phyloP scores from a whole-genome alignment of 495 filamentous ascomycete species.

The Neurospora terricola region DNA sequence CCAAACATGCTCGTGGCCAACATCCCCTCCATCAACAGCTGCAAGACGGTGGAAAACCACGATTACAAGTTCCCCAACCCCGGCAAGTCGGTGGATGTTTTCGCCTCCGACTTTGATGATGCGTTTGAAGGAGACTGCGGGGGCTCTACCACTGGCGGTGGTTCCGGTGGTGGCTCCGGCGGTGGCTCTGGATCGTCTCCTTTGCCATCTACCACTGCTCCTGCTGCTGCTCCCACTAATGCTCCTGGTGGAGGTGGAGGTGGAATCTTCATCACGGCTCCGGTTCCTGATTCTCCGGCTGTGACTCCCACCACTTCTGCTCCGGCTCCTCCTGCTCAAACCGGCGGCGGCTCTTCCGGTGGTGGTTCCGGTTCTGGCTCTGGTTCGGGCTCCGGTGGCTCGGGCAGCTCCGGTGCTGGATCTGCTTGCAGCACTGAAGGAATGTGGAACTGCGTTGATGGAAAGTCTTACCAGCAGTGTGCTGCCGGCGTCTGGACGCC shows the following conservation, averaged over 20 bases:
- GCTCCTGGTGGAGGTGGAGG: slow-evolving; percentile 38
- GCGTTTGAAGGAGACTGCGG: no score
- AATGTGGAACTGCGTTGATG: slow-evolving; percentile 35
- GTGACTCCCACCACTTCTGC: slow-evolving; percentile 1
- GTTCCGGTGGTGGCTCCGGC: not conserved
- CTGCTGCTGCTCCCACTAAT: slow-evolving; percentile 3
- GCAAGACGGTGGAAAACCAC: slow-evolving; percentile 34
- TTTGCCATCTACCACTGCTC: not conserved
- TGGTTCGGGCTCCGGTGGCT: slow-evolving; percentile 10
- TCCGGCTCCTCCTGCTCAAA: not conserved
- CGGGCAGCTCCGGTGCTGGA: slow-evolving; percentile 15
- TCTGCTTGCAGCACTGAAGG: slow-evolving; percentile 32
- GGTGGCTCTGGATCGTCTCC: not conserved
- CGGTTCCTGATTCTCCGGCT: slow-evolving; percentile 15
- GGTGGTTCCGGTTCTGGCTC: slow-evolving; percentile 3
- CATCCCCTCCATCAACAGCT: slow-evolving; percentile 36
- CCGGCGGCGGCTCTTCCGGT: not conserved
- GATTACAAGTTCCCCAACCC: slow-evolving; percentile 47
- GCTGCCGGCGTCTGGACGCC: slow-evolving; percentile 34
- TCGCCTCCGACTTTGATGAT: slow-evolving; percentile 3
- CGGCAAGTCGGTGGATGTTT: slow-evolving; percentile 40
- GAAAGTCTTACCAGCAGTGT: slow-evolving; percentile 34
- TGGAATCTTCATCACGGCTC: slow-evolving; percentile 53
- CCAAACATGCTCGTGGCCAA: slow-evolving; percentile 80
- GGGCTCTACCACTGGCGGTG: no score